phyloP scores from a whole-genome alignment of 2,329 filamentous ascomycete genomes.

The Venturia aucupariae region DNA sequence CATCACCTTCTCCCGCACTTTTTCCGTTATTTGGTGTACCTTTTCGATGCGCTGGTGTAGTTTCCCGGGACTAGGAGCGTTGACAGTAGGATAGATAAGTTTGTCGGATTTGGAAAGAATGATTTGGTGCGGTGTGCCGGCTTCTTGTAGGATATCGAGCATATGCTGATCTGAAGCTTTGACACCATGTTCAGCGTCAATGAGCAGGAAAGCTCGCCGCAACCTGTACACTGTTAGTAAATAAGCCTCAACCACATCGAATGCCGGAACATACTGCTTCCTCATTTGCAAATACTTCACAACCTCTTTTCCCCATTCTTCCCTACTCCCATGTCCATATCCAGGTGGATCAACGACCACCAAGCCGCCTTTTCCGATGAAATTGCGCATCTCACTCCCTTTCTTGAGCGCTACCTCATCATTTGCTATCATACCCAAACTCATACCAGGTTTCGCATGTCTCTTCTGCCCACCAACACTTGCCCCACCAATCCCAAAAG shows the following conservation, averaged over 20 bases:
- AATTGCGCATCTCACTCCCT: slow-evolving; percentile 26
- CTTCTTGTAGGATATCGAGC: slow-evolving; percentile 44
- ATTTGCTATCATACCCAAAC: slow-evolving; percentile 11
- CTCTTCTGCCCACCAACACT: slow-evolving; percentile 20
- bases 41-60: slow-evolving; percentile 18
- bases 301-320: slow-evolving; percentile 57
- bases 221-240: slow-evolving; percentile 32
- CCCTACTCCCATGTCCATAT: slow-evolving; percentile 53
- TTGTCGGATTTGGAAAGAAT: slow-evolving; percentile 59
- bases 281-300: slow-evolving; percentile 57
- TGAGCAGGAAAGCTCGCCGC: slow-evolving; percentile 52
- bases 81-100: slow-evolving; percentile 32
- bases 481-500: slow-evolving; percentile 47
- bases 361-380: slow-evolving; percentile 35
- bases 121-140: slow-evolving; percentile 54
- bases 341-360: slow-evolving; percentile 63
- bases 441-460: slow-evolving; percentile 15
- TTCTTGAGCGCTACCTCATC: slow-evolving; percentile 15
- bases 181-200: slow-evolving; percentile 55
- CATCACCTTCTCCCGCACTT: slow-evolving; percentile 34
- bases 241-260: not conserved
- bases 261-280: slow-evolving; percentile 41
- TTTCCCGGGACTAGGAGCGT: slow-evolving; percentile 14
- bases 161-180: slow-evolving; percentile 52
- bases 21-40: slow-evolving; percentile 32